Base-by-base conservation (phyloP, 257 asterid genomes). In the Petunia secreta region DNA sequence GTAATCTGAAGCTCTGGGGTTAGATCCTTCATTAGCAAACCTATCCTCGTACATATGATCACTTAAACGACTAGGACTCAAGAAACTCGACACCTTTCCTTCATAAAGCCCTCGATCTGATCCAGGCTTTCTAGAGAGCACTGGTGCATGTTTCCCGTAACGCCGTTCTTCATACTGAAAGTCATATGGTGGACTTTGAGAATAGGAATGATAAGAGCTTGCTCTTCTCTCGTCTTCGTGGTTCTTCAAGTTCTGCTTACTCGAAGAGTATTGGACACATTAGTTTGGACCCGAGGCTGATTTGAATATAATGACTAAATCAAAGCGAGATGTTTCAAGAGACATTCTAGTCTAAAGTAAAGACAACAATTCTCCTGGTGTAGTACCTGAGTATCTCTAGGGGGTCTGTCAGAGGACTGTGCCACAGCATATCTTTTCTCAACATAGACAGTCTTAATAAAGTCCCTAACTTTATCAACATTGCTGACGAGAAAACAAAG, bases 111-210 rank as follows among this genome's bases (percentile, higher is more conserved):
- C 97, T 81, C 92, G 90, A 85, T 93, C 99, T 68, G 99, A 95
- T 63, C 99, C 99, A 9, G 95, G 92, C 87, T 91, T 95, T 85
- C 97, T 90, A 65, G 93, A 86, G 63, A 92, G 94, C 60, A 82
- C 82, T 63, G 92, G 91, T 46, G 92, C 90, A 79, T 84, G 91
- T 79, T 88, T 95, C 83, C 98, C 98, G 77, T 91, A 92, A 59
- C 89, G 91, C 50, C 98, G 90, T 85, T 95, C 97, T 89, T 95
- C 99, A 82, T 95, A 95, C 80, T 95, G 98, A 84, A 93, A 95
- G 89, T 95, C 99, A 88, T 95, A 93, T 8, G 99, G 98, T 3
- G 99, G 99, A 83, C 99, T 95, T 89, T 93, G 99, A 71, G 99
- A 95, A 87, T 83, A 93, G 80, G 99, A 95, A 86, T 95, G 99